These are phyloP conservation scores for Suillus paluster DNA, from an alignment of 768 basidiomycete species.

Conservation along the genomic window DNA sequence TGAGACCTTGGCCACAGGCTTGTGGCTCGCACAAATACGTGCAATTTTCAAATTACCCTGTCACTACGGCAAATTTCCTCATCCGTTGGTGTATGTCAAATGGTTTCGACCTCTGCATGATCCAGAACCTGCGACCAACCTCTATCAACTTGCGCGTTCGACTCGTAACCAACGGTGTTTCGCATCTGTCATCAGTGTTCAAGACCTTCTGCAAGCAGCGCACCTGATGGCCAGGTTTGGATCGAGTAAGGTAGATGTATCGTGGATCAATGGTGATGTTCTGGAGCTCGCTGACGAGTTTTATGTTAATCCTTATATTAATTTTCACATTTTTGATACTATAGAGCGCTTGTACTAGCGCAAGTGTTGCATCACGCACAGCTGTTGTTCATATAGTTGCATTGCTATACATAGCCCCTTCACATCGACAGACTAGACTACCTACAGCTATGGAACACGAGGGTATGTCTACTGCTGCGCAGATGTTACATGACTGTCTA, in stretches of 20 bases:
- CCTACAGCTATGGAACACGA: too few species aligned
- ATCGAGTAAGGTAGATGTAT: conserved; percentile 16
- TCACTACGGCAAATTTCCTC: conserved; percentile 9
- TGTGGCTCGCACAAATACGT: conserved; percentile 29
- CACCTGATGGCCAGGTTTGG: conserved; percentile 16
- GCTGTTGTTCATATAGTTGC: too few species aligned
- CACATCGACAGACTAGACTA: too few species aligned
- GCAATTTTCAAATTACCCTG: conserved; percentile 32
- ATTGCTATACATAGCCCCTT: too few species aligned
- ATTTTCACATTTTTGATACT: too few species aligned
- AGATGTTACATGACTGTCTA: too few species aligned
- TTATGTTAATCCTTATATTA: too few species aligned
- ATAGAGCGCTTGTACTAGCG: too few species aligned
- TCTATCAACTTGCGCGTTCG: conserved; percentile 6
- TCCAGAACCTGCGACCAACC: neutral
- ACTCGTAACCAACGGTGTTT: conserved; percentile 5
- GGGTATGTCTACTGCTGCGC: too few species aligned
- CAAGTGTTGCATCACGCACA: too few species aligned
- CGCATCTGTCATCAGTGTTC: conserved; percentile 2
- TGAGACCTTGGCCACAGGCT: conserved; percentile 18
- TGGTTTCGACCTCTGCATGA: conserved; percentile 26
- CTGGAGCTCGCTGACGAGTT: conserved; percentile 1
- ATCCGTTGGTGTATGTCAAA: conserved; percentile 31
- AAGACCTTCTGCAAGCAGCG: conserved; percentile 2
- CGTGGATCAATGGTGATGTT: conserved; percentile 8